phyloP scores from a whole-genome alignment of 306 rosid species.

The Astragalus glycyphyllos region DNA sequence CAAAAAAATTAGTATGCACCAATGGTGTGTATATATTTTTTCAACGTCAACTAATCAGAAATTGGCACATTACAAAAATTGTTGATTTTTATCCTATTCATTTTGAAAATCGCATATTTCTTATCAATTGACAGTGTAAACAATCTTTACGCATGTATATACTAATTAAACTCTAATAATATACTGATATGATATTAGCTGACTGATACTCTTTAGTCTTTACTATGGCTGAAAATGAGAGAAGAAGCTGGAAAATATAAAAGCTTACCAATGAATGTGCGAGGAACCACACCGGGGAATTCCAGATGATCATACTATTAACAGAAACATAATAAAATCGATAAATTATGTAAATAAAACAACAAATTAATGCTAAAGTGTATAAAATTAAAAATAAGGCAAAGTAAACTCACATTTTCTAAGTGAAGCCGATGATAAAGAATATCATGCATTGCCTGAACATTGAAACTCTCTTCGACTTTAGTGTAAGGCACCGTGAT shows the following conservation, averaged over 20 bases:
- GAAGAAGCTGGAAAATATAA: not conserved
- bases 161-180: too few species aligned
- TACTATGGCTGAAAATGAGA: not conserved
- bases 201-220: too few species aligned
- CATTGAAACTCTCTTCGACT: slow-evolving; percentile 95
- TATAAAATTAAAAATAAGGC: not conserved
- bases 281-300: slow-evolving; percentile 93
- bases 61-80: too few species aligned
- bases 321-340: slow-evolving; percentile 25
- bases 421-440: slow-evolving; percentile 69
- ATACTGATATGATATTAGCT: too few species aligned
- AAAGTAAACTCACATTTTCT: slow-evolving; percentile 59
- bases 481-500: slow-evolving; percentile 80
- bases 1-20: too few species aligned
- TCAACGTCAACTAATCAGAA: too few species aligned
- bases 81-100: too few species aligned
- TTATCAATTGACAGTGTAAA: too few species aligned
- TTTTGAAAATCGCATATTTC: too few species aligned
- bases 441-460: slow-evolving; percentile 95
- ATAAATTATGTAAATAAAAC: slow-evolving; percentile 21
- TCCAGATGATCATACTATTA: slow-evolving; percentile 90
- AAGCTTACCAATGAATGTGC: slow-evolving; percentile 79
- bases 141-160: too few species aligned
- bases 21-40: too few species aligned
- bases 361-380: slow-evolving; percentile 15